These are phyloP conservation scores for Iris macrosiphon DNA, from an alignment of 106 monocot genomes.

Conservation along the genomic window DNA sequence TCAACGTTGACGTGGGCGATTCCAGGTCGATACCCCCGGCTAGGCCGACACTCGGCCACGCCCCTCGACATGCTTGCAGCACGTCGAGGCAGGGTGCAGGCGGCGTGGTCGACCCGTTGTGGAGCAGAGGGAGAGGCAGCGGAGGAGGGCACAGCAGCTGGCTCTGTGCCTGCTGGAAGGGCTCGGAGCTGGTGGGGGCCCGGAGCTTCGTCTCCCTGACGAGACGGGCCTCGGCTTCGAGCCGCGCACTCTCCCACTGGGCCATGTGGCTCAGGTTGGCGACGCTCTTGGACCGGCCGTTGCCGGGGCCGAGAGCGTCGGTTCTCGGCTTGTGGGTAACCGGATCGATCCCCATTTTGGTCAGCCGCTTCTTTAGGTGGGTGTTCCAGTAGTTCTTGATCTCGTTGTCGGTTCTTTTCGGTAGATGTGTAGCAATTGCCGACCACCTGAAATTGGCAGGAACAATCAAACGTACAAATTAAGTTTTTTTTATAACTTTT, in stretches of 20 bases:
- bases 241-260: constrained; percentile 84
- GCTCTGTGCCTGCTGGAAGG: neutral
- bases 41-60: too few relatives aligned
- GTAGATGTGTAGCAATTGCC: constrained; percentile 62
- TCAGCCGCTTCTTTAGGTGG: constrained; percentile 55
- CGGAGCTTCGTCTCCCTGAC: constrained; percentile 35
- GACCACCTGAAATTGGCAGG: constrained; percentile 52
- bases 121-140: neutral
- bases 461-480: too few relatives aligned
- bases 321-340: constrained; percentile 54
- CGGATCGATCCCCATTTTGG: constrained; percentile 77
- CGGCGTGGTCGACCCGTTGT: neutral
- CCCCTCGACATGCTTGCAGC: constrained; percentile 15
- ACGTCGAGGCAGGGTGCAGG: constrained; percentile 7
- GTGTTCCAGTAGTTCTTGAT: too few relatives aligned
- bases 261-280: constrained; percentile 77
- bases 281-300: constrained; percentile 10
- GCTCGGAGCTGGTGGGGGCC: neutral
- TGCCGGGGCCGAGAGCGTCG: constrained; percentile 11
- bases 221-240: constrained; percentile 76
- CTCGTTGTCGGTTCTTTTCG: constrained; percentile 57
- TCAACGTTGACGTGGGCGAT: constrained; percentile 42
- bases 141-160: neutral
- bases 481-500: too few relatives aligned
- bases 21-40: constrained; percentile 22